Evolutionary conservation across 495 filamentous ascomycete genomes (phyloP), one percentile per base, ranked within the genome.

Genomic region (Lepidopterella palustris): DNA sequence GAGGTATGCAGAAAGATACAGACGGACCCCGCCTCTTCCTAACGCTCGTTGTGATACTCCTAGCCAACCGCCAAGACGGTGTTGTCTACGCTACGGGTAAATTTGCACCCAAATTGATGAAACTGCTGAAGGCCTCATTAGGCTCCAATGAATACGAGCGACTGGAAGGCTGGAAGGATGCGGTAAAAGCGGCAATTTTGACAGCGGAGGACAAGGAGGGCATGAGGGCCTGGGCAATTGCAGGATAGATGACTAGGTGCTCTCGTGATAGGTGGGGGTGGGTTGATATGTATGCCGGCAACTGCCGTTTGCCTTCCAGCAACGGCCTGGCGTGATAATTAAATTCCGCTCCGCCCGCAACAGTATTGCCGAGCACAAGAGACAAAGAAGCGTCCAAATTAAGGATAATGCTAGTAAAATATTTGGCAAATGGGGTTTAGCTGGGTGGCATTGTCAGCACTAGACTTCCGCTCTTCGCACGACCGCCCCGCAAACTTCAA

Each of bases 61-160:
- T 59, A n/a, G 65, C 65, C n/a, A 53, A 45, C 23, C 55, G 62
- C 23, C 31, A 57, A 10, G 25, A 48, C 10, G 69, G 69, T 4
- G 51, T 72, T 8, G 49, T 72, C 1, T 70, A 70, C 40, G 62
- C 65, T 4, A 70, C 65, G 25, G 68, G 65, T 56, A 66, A 65
- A 58, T 70, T 70, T 35, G 65, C 69, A 40, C 69, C 69, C 13
- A 70, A 63, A 47, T 53, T 72, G 35, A 53, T 72, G 48, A 72
- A 65, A 47, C 61, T 61, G 53, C 55, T 72, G 23, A 63, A 65
- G 29, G 32, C 39, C 11, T 13, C 13, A 18, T 39, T 72, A 8
- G 31, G 35, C 18, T 18, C 45, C 4, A 65, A 65, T 27, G 50
- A 50, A 55, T 70, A 68, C 48, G 58, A 56, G 23, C 47, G 45